phyloP scores from a whole-genome alignment of 2,329 filamentous ascomycete species.

The Fonsecaea pedrosoi region DNA sequence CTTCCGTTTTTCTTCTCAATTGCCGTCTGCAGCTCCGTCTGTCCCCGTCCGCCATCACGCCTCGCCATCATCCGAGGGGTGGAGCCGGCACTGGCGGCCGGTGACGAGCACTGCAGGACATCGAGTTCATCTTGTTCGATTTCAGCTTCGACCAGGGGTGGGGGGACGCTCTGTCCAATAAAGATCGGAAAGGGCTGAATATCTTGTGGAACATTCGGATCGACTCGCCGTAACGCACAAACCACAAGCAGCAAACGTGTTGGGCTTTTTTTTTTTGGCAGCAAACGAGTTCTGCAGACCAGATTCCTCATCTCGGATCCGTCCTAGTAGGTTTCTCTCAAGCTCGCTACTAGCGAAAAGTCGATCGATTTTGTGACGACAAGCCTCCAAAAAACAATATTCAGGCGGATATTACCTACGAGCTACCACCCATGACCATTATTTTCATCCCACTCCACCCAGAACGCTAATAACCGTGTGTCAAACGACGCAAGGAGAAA shows the following conservation, averaged over 20 bases:
- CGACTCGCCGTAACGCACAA: constrained; percentile 21
- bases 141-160: not conserved
- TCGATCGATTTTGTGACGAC: not conserved
- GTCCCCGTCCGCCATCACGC: constrained; percentile 22
- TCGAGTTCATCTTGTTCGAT: constrained; percentile 13
- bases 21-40: constrained; percentile 16
- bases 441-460: constrained; percentile 16
- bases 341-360: not conserved
- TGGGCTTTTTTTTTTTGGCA: not conserved
- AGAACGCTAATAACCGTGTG: constrained; percentile 22
- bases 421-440: not conserved
- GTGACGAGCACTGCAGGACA: constrained; percentile 27
- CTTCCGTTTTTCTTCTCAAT: not conserved
- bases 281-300: not conserved
- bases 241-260: constrained; percentile 7
- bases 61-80: constrained; percentile 33
- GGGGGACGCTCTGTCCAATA: constrained; percentile 11
- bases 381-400: not conserved
- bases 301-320: constrained; percentile 8
- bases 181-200: constrained; percentile 3
- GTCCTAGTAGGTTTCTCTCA: constrained; percentile 3
- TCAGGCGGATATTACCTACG: not conserved
- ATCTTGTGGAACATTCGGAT: constrained; percentile 24
- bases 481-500: constrained; percentile 12
- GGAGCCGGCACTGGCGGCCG: constrained; percentile 26